Base-by-base conservation (phyloP, 129 eudicot species). In the Flaveria robusta region DNA sequence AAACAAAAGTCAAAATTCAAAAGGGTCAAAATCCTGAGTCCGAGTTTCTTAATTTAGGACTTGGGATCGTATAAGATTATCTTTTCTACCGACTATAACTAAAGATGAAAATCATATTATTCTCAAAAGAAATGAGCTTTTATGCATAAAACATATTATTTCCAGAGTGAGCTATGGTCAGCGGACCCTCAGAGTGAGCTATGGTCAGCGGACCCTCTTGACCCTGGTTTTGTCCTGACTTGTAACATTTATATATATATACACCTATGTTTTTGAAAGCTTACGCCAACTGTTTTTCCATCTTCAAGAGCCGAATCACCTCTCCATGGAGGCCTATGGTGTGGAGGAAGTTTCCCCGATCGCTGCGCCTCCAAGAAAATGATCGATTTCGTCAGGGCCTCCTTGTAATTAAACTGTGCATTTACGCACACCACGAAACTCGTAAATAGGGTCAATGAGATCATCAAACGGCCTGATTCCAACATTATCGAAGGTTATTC, bases 291-390 rank as follows among this genome's bases (percentile, higher is more conserved):
- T 68, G 72, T 83, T 72, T 87, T 81, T 39, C 97, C 97, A 70
- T 92, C 97, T 3, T 87, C 59, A 68, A 92, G 90, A 54, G 80
- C 96, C 74, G 97, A 92, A 81, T 92, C 96, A 7, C 97, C 97
- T 77, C 97, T 77, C 97, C 97, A 92, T 19, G 85, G 65, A 24
- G 84, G 85, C 77, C 96, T 84, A 26, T 74, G 82, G 64, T 79
- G 68, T 3, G 90, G 75, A 46, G 97, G 97, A 59, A 92, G 97
- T 81, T 92, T 89, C 23, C 97, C 97, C 0, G 97, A 92, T 82
- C 97, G 79, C 56, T 92, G 97, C 31, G 96, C 92, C 71, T 92
- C 96, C 75, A 92, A 87, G 84, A 92, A 89, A 52, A 92, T 86
- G 16, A 92, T 79, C 0, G 97, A 89, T 68, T 92, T 92, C 9